Evolutionary conservation across 257 asterid genomes (phyloP).

Genomic region (Solanum habrochaites): DNA sequence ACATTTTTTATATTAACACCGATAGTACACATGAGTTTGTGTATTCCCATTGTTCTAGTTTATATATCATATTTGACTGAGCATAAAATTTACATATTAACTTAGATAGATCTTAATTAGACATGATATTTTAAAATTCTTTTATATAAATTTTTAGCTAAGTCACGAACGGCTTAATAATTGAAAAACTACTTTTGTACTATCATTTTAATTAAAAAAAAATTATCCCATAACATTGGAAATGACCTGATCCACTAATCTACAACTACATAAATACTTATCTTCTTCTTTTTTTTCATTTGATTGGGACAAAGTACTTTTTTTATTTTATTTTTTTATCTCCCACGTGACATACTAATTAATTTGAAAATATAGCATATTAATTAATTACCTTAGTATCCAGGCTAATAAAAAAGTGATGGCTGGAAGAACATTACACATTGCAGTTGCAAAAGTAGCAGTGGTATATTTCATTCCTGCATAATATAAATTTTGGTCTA

Average conservation of each 20-base stretch:
- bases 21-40: not conserved
- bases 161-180: not conserved
- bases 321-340: too few species aligned
- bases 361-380: too few species aligned
- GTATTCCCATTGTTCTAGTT: not conserved
- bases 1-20: not conserved
- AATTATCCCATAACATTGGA: not conserved
- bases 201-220: not conserved
- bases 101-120: too few species aligned
- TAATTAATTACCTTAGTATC: conserved; percentile 36
- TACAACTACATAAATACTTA: not conserved
- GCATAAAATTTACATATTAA: too few species aligned
- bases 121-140: not conserved
- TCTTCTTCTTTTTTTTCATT: not conserved
- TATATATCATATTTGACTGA: too few species aligned
- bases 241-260: not conserved
- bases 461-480: conserved; percentile 54
- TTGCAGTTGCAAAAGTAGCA: conserved; percentile 51
- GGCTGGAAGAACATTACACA: conserved; percentile 71
- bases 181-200: not conserved
- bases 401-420: conserved; percentile 66
- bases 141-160: not conserved
- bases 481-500: conserved; percentile 59
- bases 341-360: not conserved
- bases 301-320: not conserved